Base-by-base conservation (phyloP, 257 asterid species). In the Galeopsis tetrahit region DNA sequence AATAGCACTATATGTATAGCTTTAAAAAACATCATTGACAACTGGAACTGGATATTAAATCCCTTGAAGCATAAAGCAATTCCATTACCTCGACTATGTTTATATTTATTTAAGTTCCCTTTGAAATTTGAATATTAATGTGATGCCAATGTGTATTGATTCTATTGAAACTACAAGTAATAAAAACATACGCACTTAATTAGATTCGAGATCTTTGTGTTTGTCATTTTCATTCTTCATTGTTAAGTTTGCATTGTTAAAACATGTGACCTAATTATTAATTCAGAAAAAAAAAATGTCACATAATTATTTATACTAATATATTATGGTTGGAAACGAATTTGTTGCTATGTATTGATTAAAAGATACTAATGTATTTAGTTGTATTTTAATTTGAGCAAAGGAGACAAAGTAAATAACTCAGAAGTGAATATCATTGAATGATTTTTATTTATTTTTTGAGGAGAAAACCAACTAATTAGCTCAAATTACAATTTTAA, bases 201-300 rank as follows among this genome's bases (percentile, higher is more conserved):
- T 56, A 53, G 57, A 70, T 57, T 70, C 44, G 43, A 70, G 66
- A 70, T 57, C 74, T 57, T 4, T 70, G 43, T 39, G 51, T 52
- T 61, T 36, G 66, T 61, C 71, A 4, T 11, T 64, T 3, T 10
- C 40, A 21, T 42, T 64, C 39, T 64, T 44, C 28, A 61, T 33
- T 13, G 66, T 21, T 35, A 61, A 61, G 66, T 34, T 33, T 59
- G 42, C 65, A 5, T 34, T 11, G 9, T 31, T 10, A 10, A 32
- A 4, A 10, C 42, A 58, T 33, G 43, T 10, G 21, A 7, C 36
- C 21, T 21, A 21, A 17, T 17, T 21, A 55, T 15, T 52, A 21
- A 21, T 21, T 21, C 28, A 21, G 1, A 21, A 21, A 21, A 21
- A 21, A 21, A 21, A 21, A 21, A 21, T 21, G 28, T 21, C 42